Base-by-base conservation (phyloP, 2,329 filamentous ascomycete species). In the Xylaria sp. region DNA sequence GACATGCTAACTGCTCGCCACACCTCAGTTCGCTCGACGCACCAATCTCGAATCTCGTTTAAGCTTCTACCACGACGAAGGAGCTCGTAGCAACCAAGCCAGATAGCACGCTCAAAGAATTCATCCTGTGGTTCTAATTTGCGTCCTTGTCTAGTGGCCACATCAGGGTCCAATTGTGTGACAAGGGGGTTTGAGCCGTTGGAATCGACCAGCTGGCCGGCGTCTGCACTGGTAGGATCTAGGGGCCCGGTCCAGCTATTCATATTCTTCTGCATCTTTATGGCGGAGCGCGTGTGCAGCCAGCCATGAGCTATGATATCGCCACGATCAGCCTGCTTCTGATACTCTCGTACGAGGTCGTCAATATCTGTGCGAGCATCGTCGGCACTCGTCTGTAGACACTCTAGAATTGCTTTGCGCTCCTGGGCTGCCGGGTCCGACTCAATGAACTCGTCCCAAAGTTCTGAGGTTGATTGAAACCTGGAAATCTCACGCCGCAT, bases 81-180 rank as follows among this genome's bases (percentile, higher is more conserved):
- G 83, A 97, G 92, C 78, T 97, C 93, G 82, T 94, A 98, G 79
- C 93, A 96, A n/a, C 92, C 91, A 67, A 94, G 86, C 94, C 96
- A 98, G 53, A 97, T 92, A 2, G 94, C 92, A 60, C 91, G 88
- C 81, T 99, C 96, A 69, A 95, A 96, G 74, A 90, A 94, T 71
- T 93, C 89, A 76, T 99, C 96, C 73, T 94, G 89, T 27, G 89
- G 87, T 76, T 97, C 91, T 45, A 98, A 83, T 56, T 86, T 88
- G 61, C 92, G 88, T 55, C 85, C 86, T 78, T 98, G 94, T 67
- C 96, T 88, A 42, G 89, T 90, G n/a, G 89, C 85, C 5, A 94
- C 93, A 81, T 99, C 96, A 0, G 96, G 96, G 74, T 99, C 96
- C 38, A 99, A 84, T 73, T 97, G 93, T 0, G 93, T 96, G 60